Conservation (phyloP, 768 basidiomycete species). For the Mycena haematopus region DNA sequence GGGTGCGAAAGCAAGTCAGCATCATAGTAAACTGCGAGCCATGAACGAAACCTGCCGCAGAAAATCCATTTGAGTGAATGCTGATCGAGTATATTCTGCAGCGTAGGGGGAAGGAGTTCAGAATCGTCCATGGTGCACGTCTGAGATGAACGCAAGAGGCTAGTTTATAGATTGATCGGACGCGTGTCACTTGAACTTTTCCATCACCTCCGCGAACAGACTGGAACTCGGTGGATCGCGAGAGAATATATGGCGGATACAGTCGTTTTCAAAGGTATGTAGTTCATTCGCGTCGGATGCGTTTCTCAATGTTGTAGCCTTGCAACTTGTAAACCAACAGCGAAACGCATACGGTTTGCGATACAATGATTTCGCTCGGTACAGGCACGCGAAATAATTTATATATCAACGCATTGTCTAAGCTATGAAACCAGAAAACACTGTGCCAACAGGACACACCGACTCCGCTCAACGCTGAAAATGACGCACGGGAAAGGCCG, state of each 20-base stretch:
- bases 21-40: slow-evolving; percentile 3
- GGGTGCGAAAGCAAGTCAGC: slow-evolving; percentile 27
- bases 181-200: slow-evolving; percentile 18
- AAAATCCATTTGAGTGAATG: slow-evolving; percentile 97
- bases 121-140: slow-evolving; percentile 55
- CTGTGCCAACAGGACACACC: slow-evolving; percentile 89
- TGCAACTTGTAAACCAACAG: slow-evolving; percentile 87
- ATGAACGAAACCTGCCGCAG: slow-evolving; percentile 75
- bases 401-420: background rate
- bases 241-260: slow-evolving; percentile 40
- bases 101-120: slow-evolving; percentile 78
- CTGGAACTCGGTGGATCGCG: slow-evolving; percentile 26
- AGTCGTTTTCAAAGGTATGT: slow-evolving; percentile 46
- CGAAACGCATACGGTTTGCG: slow-evolving; percentile 90
- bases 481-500: slow-evolving; percentile 88
- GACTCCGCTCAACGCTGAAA: slow-evolving; percentile 82
- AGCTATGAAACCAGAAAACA: slow-evolving; percentile 70
- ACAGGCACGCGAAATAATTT: slow-evolving; percentile 60
- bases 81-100: slow-evolving; percentile 96
- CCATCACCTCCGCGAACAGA: slow-evolving; percentile 20
- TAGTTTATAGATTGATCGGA: slow-evolving; percentile 1
- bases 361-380: slow-evolving; percentile 87
- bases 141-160: background rate
- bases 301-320: slow-evolving; percentile 52
- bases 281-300: slow-evolving; percentile 15